Conservation (phyloP, 495 filamentous ascomycete species). For the Pyronema omphalodes region DNA sequence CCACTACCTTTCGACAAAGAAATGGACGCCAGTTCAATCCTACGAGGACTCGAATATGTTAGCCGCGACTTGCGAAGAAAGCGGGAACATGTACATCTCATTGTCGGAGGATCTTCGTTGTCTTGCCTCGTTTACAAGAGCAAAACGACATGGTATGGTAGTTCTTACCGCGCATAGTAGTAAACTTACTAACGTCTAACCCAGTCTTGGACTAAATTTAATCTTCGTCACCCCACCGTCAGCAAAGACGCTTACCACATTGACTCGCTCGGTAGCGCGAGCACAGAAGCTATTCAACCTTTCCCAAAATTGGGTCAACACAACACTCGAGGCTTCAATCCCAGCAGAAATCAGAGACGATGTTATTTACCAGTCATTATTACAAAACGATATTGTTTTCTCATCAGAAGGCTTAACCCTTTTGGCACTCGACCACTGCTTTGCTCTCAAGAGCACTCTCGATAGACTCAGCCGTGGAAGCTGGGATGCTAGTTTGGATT, state of each 20-base stretch:
- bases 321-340: constrained; percentile 3
- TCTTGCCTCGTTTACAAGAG: constrained; percentile 20
- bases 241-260: background rate
- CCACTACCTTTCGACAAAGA: constrained; percentile 5
- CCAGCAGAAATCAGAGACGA: constrained; percentile 7
- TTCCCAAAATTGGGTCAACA: constrained; percentile 14
- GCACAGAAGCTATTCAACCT: constrained; percentile 20
- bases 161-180: background rate
- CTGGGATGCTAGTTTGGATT: constrained; percentile 8
- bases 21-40: constrained; percentile 5
- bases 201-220: background rate
- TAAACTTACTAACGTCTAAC: background rate
- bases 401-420: constrained; percentile 22
- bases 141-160: constrained; percentile 14
- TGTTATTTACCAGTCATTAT: constrained; percentile 14
- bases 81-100: constrained; percentile 17
- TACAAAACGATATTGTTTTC: constrained; percentile 23
- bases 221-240: background rate
- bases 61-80: constrained; percentile 18
- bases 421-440: constrained; percentile 19
- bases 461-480: background rate
- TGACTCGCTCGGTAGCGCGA: constrained; percentile 8
- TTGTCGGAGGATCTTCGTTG: constrained; percentile 14
- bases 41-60: constrained; percentile 20
- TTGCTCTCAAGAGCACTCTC: constrained; percentile 15